Evolutionary conservation across 2,329 filamentous ascomycete genomes (phyloP).

Genomic region (Arthrobotrys conoides): DNA sequence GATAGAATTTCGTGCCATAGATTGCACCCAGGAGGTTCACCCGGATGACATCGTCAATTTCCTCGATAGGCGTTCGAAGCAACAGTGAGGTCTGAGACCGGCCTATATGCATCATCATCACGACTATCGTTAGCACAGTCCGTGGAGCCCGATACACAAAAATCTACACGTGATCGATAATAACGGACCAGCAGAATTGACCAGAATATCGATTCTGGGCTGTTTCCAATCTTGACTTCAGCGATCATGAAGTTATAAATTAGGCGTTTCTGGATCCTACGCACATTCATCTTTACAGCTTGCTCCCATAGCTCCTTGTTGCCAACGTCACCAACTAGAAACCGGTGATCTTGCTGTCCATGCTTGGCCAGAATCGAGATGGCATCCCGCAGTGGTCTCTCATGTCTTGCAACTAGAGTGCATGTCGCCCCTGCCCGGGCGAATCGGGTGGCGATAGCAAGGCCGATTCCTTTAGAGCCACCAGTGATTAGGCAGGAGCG

Average conservation of each 20-base stretch:
- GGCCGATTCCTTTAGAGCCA: conserved; percentile 79
- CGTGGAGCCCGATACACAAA: too few relatives aligned
- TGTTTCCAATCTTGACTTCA: conserved; percentile 21
- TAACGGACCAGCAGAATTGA: conserved; percentile 80
- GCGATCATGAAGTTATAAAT: background rate
- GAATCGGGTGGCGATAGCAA: conserved; percentile 77
- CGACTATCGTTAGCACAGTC: background rate
- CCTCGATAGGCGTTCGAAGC: background rate
- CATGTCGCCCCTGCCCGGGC: conserved; percentile 74
- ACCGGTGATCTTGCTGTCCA: conserved; percentile 37
- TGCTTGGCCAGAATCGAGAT: conserved; percentile 65
- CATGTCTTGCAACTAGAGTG: conserved; percentile 75
- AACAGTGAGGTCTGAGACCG: conserved; percentile 30
- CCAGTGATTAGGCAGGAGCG: conserved; percentile 75
- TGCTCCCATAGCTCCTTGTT: conserved; percentile 62
- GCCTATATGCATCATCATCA: conserved; percentile 14
- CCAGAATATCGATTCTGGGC: conserved; percentile 73
- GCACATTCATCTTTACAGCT: conserved; percentile 63
- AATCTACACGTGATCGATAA: background rate
- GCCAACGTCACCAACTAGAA: conserved; percentile 63
- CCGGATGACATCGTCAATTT: conserved; percentile 73
- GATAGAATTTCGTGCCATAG: conserved; percentile 72
- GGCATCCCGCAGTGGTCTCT: conserved; percentile 68
- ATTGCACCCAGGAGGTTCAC: conserved; percentile 81
- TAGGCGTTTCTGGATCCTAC: background rate